Percentiles rank a stretch among this genome's conserved stretches.
phyloP scores from a whole-genome alignment of 2,329 filamentous ascomycete species.

The Penicillium freii region DNA sequence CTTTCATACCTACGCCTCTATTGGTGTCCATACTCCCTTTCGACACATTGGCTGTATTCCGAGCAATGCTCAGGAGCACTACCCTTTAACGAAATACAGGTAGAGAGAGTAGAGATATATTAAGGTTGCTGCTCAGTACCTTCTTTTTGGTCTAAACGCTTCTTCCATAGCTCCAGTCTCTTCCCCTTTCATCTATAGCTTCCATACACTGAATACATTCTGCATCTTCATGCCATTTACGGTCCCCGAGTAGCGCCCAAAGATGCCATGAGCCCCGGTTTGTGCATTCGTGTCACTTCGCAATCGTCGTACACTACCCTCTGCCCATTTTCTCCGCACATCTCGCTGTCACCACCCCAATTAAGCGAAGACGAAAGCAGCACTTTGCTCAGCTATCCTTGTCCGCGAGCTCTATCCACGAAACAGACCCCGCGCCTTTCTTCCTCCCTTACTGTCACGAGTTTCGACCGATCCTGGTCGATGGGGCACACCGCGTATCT shows the following conservation, averaged over 20 bases:
- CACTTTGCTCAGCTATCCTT: not conserved
- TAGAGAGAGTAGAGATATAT: not conserved
- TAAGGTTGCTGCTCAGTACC: not conserved
- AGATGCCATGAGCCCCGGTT: not conserved
- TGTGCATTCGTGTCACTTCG: not conserved
- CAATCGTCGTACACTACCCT: not conserved
- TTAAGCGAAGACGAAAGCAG: not conserved
- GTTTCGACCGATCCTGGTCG: not conserved
- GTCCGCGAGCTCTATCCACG: not conserved
- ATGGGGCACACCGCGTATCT: too few relatives aligned
- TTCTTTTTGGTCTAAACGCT: not conserved
- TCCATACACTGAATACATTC: not conserved
- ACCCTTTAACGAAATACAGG: not conserved
- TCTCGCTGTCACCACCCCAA: not conserved
- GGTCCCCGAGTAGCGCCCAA: not conserved
- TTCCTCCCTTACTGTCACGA: not conserved
- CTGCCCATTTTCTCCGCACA: not conserved
- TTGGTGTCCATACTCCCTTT: not conserved
- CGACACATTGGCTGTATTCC: not conserved
- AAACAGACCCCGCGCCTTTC: not conserved
- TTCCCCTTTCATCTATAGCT: not conserved
- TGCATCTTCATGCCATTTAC: not conserved
- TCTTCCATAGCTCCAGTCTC: not conserved
- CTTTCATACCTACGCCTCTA: not conserved
- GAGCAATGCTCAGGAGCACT: not conserved